Evolutionary conservation across 331 rosid species (phyloP), one percentile per base, ranked within the genome.

Genomic region (Erythrophleum ivorense): DNA sequence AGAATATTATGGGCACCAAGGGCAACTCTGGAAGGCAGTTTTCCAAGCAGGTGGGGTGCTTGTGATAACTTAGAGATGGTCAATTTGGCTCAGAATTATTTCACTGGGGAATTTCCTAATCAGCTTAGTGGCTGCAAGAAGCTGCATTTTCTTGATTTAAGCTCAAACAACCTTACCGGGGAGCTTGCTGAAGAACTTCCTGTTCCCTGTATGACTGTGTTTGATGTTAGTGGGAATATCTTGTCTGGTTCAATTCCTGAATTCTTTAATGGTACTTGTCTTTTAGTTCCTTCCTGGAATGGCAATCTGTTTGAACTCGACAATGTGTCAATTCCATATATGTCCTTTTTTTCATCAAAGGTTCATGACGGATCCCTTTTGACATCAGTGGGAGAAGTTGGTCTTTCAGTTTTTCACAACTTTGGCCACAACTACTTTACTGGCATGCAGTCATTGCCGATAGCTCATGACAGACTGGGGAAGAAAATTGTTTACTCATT

Each of bases 1-100:
- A 92, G 86, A 81, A 82, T 94, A 57, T 81, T 94, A 75, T 94
- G 98, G 98, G 93, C 92, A 14, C 97, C 98, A 0, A 91, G 86
- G 85, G 92, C 89, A 21, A 94, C 82, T 59, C 86, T 94, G 68
- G 89, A 91, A 80, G 94, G 91, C 33, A 57, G 53, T 55, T 84
- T 94, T 62, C 92, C 90, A 0, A 84, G 78, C 16, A 71, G 65
- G 50, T 92, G 98, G 98, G 92, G 91, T 79, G 67, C 79, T 76
- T 94, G 98, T 77, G 90, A 83, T 58, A 84, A 66, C 85, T 77
- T 94, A 71, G 91, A 94, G 88, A 90, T 92, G 94, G 72, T 94
- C 59, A 94, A 90, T 84, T 90, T 94, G 86, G 92, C 91, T 71
- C 92, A 81, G 60, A 94, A 94, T 81, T 84, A 67, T 24, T 87